Base-by-base conservation (phyloP, 2,329 filamentous ascomycete genomes). In the Coniella vitis region DNA sequence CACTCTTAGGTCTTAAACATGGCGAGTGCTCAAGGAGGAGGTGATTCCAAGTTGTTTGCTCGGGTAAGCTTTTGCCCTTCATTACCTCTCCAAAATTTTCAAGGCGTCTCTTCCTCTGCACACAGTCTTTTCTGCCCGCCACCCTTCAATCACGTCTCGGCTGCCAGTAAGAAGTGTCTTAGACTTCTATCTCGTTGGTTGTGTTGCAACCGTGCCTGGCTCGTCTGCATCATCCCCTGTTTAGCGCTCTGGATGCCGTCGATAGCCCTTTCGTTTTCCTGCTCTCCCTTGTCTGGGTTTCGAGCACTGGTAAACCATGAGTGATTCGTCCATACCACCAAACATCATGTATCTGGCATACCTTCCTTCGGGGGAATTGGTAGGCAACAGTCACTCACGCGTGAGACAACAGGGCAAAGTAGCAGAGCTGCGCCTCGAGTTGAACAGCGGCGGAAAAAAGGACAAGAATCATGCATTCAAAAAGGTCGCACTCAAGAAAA, bases 11-110 rank as follows among this genome's bases (percentile, higher is more conserved):
- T 47, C 49, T 56, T 57, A 69, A 51, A 61, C 62, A 81, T 81
- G 77, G 74, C 78, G 61, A 71, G 65, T 62, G 68, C 74, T 54
- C 71, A 73, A 55, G 71, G 82, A 69, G 88, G 87, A 72, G 90
- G 93, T 71, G 93, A 97, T 82, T 95, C 93, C 73, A 97, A 96
- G 81, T 84, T 98, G 73, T 98, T 98, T 76, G 91, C 93, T 69
- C 84, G 93, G 76, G 93, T 98, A 80, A 76, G 77, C 69, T 54
- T 40, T 41, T 10, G 50, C 39, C 45, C 19, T 44, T 20, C 10
- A 9, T 32, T 37, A 32, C 29, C 44, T 38, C 41, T 46, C 42
- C 45, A 38, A 36, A 41, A 22, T 9, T 29, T 21, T 38, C 49
- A 34, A 35, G 39, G n/a, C 29, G 32, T 21, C 41, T 42, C 42